Evolutionary conservation across 257 asterid species (phyloP).

Genomic region (Cordia subcordata): DNA sequence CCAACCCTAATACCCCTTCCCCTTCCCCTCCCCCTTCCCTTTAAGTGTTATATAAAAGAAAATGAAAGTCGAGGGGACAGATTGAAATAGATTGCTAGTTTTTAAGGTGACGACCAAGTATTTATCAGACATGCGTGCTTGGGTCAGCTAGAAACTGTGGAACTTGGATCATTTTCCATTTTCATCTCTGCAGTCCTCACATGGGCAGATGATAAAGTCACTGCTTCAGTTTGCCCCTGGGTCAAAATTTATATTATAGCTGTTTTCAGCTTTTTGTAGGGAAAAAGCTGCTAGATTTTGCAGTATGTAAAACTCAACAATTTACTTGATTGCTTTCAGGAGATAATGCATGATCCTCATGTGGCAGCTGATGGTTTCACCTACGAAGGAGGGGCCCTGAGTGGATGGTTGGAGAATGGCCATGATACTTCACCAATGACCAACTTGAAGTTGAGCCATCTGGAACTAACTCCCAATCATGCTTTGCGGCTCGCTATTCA

Average conservation of each 20-base stretch:
- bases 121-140: too few relatives aligned
- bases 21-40: too few relatives aligned
- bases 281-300: not conserved
- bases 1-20: too few relatives aligned
- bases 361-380: conserved; percentile 93
- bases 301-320: conserved; percentile 7
- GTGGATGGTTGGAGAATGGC: conserved; percentile 64
- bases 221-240: too few relatives aligned
- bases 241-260: not conserved
- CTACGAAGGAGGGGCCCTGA: conserved; percentile 79
- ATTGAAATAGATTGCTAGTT: too few relatives aligned
- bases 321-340: conserved; percentile 42
- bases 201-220: too few relatives aligned
- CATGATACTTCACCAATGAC: conserved; percentile 90
- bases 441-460: conserved; percentile 48
- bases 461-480: conserved; percentile 62
- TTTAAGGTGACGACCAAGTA: too few relatives aligned
- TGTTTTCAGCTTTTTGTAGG: not conserved
- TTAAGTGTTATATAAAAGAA: too few relatives aligned
- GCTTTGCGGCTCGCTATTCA: conserved; percentile 55
- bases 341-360: conserved; percentile 86
- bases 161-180: too few relatives aligned
- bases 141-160: too few relatives aligned
- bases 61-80: too few relatives aligned
- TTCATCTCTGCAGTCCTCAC: too few relatives aligned